Evolutionary conservation across 495 filamentous ascomycete species (phyloP).

Genomic region (Aspergillus nanangensis): DNA sequence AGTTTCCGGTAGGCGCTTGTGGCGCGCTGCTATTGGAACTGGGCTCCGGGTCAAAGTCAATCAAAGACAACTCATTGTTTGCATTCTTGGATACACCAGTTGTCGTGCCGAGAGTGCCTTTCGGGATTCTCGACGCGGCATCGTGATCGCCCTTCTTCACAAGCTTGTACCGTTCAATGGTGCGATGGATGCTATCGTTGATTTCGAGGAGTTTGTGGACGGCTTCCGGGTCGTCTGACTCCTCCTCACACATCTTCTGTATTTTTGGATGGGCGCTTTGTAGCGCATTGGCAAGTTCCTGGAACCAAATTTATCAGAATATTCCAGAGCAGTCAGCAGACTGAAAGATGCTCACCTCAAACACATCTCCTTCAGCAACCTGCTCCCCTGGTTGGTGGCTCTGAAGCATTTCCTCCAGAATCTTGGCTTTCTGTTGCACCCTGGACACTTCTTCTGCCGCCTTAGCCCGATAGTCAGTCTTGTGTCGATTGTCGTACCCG

Average conservation of each 20-base stretch:
- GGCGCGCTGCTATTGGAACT: constrained; percentile 44
- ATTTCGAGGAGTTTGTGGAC: constrained; percentile 94
- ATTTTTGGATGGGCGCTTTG: constrained; percentile 97
- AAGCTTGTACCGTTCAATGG: constrained; percentile 89
- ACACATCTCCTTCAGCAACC: constrained; percentile 87
- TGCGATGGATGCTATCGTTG: constrained; percentile 97
- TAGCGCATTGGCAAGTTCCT: constrained; percentile 87
- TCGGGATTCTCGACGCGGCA: constrained; percentile 77
- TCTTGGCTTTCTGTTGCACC: constrained; percentile 85
- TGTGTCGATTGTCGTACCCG: constrained; percentile 87
- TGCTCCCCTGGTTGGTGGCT: constrained; percentile 76
- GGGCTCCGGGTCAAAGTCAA: constrained; percentile 76
- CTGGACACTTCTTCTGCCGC: constrained; percentile 91
- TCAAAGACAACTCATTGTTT: constrained; percentile 84
- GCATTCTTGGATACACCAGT: constrained; percentile 69
- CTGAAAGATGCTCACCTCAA: constrained; percentile 53
- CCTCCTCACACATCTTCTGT: constrained; percentile 98
- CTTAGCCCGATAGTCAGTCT: constrained; percentile 96
- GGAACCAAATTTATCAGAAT: constrained; percentile 1
- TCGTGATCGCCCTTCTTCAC: constrained; percentile 91
- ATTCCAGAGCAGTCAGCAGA: not conserved
- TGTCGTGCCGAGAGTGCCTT: constrained; percentile 71
- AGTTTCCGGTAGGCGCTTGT: constrained; percentile 29
- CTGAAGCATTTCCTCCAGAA: constrained; percentile 90
- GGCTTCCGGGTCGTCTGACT: constrained; percentile 93